A percentile compares a stretch with the other conserved stretches of the same genome.
Conservation (phyloP, 495 filamentous ascomycete species). For the Hyaloscypha variabilis region DNA sequence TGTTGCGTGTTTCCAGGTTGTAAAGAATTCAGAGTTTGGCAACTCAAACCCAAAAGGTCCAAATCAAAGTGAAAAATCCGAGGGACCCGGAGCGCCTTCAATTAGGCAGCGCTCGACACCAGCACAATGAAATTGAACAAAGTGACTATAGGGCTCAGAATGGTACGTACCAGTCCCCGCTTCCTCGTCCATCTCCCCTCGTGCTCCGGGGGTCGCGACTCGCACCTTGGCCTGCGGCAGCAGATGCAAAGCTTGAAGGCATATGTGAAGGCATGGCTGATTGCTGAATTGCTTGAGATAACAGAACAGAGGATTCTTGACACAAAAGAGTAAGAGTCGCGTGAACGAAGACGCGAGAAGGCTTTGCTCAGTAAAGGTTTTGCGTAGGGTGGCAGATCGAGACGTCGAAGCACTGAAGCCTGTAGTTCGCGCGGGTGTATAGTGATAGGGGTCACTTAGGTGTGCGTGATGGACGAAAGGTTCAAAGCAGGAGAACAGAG, state of each 20-base stretch:
- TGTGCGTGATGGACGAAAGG: neutral
- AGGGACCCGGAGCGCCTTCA: neutral
- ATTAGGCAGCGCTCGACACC: neutral
- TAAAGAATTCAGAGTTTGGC: neutral
- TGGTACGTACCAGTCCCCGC: slow-evolving; percentile 58
- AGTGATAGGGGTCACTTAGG: neutral
- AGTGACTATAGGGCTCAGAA: neutral
- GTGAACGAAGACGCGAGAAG: slow-evolving; percentile 23
- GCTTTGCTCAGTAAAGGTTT: slow-evolving; percentile 3
- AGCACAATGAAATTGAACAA: neutral
- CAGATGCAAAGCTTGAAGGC: slow-evolving; percentile 82
- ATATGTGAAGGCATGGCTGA: slow-evolving; percentile 71
- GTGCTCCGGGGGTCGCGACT: slow-evolving; percentile 53
- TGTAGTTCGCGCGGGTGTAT: slow-evolving; percentile 8
- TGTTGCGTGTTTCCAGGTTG: neutral
- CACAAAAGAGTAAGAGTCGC: slow-evolving; percentile 18
- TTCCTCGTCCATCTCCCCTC: slow-evolving; percentile 56
- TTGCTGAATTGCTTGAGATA: slow-evolving; percentile 16
- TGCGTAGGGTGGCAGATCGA: neutral
- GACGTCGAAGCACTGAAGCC: slow-evolving; percentile 1
- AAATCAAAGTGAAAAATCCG: neutral
- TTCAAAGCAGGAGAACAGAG: too few relatives aligned
- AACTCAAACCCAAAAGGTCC: neutral
- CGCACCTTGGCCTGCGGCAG: slow-evolving; percentile 72
- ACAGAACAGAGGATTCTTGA: slow-evolving; percentile 20